Evolutionary conservation across 169 alveolate species (phyloP).

Genomic region (Cryptosporidium sp.): DNA sequence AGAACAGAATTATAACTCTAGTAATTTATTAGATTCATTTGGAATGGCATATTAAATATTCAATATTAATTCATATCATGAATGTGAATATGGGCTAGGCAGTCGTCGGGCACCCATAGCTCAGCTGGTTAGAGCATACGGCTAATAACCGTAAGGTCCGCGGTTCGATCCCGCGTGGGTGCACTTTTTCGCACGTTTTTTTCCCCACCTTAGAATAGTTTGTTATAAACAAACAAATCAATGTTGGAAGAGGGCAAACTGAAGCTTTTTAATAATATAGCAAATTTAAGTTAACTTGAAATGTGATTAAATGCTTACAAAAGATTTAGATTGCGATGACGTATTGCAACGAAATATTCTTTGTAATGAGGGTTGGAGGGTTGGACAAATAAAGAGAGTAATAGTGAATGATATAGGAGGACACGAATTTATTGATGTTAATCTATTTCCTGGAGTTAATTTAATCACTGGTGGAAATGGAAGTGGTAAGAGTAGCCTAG

Average conservation of each 20-base stretch:
- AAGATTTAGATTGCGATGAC: neutral
- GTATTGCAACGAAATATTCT: neutral
- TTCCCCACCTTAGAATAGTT: neutral
- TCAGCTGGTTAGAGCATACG: conserved; percentile 98
- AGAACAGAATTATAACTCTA: neutral
- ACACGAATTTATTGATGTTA: conserved; percentile 58
- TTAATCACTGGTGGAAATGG: conserved; percentile 72
- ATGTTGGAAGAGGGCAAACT: neutral
- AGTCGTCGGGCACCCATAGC: conserved; percentile 88
- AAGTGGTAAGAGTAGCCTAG: conserved; percentile 73
- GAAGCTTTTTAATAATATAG: neutral
- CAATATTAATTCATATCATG: neutral
- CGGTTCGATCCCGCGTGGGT: conserved; percentile 98
- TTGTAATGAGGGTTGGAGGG: conserved; percentile 23
- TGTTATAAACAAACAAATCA: neutral
- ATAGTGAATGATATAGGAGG: conserved; percentile 59
- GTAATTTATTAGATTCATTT: neutral
- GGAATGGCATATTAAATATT: neutral
- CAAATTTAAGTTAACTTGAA: neutral
- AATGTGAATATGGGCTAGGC: neutral
- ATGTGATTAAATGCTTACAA: neutral
- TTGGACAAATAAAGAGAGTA: conserved; percentile 54
- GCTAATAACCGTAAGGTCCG: conserved; percentile 98
- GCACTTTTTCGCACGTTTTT: conserved; percentile 75
- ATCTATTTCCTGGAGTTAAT: conserved; percentile 28